Evolutionary conservation across 1,284 basidiomycete species (phyloP), one percentile per base, ranked within the genome.

Genomic region (Malassezia cuniculi): DNA sequence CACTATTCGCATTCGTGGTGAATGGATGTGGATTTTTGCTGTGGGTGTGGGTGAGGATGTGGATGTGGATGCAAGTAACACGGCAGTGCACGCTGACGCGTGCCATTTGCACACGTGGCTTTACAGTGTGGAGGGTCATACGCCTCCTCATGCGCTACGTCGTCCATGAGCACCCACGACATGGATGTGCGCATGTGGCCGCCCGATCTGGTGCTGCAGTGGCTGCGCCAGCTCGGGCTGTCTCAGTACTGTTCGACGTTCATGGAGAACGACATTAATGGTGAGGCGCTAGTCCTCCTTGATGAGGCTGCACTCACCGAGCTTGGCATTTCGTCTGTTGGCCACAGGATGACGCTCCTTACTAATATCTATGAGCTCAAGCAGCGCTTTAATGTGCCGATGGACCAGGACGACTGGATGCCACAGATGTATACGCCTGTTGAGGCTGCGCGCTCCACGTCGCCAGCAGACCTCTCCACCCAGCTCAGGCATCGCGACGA

Each of bases 251-350:
- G 31, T 20, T 11, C 29, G 19, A 7, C 39, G 11, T 50, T 52
- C 24, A 12, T 21, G 11, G 43, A 50, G 22, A 57, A 66, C 20
- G 60, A 55, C 32, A 64, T 66, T 48, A 53, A 49, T 14, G 64
- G 64, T 19, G 61, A 65, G 34, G 58, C 57, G 5, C 55, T 66
- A 26, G 37, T 63, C 11, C 36, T 60, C 10, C 54, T 66, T 35
- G 64, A 66, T 38, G 52, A 63, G 6, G 58, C 59, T 7, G 50
- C 56, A 1, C 49, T 66, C 34, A 52, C 44, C 17, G 64, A 66
- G 21, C 45, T 66, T 18, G 64, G 64, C 35, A 48, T 66, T 8
- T 27, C 36, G 15, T 54, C 54, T 18, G 49, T 66, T 21, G 64
- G 64, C 9, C 64, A 66, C 31, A 51, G 64, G 6, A 47, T 61